Evolutionary conservation across 108 stramenopile genomes (phyloP).

Genomic region (Fistulifera solaris): DNA sequence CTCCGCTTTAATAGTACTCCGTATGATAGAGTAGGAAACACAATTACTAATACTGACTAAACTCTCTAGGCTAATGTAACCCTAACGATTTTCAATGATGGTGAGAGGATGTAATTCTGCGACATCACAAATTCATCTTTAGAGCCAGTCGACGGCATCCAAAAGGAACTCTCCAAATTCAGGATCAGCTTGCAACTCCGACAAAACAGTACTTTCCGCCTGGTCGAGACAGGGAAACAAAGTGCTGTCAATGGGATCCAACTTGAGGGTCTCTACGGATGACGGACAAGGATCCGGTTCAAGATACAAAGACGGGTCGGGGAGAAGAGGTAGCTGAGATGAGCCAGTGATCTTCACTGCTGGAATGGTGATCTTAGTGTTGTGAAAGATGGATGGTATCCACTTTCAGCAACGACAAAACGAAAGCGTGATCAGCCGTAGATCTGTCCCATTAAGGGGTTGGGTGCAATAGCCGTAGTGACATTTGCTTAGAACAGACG

Average conservation of each 20-base stretch:
- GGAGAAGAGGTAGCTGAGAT: constrained; percentile 7
- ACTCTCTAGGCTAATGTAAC: constrained; percentile 1
- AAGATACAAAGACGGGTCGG: constrained; percentile 19
- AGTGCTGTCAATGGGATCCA: constrained; percentile 25
- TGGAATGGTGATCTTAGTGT: constrained; percentile 80
- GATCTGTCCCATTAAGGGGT: not conserved
- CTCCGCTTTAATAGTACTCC: not conserved
- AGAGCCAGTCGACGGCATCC: constrained; percentile 60
- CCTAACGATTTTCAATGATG: not conserved
- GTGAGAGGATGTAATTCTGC: not conserved
- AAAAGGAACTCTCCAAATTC: constrained; percentile 53
- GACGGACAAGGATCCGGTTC: constrained; percentile 19
- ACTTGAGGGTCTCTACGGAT: constrained; percentile 12
- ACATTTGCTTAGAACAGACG: not conserved
- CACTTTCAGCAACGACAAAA: no score
- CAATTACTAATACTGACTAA: not conserved
- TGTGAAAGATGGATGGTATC: not conserved
- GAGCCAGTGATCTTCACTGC: constrained; percentile 84
- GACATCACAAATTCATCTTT: not conserved
- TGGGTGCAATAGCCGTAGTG: not conserved
- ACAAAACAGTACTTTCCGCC: not conserved
- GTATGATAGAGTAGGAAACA: not conserved
- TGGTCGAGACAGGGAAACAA: constrained; percentile 18
- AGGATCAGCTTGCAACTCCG: constrained; percentile 34
- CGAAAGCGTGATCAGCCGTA: no score